Evolutionary conservation across 768 basidiomycete genomes (phyloP), one percentile per base, ranked within the genome.

Genomic region (Boletales sp.): DNA sequence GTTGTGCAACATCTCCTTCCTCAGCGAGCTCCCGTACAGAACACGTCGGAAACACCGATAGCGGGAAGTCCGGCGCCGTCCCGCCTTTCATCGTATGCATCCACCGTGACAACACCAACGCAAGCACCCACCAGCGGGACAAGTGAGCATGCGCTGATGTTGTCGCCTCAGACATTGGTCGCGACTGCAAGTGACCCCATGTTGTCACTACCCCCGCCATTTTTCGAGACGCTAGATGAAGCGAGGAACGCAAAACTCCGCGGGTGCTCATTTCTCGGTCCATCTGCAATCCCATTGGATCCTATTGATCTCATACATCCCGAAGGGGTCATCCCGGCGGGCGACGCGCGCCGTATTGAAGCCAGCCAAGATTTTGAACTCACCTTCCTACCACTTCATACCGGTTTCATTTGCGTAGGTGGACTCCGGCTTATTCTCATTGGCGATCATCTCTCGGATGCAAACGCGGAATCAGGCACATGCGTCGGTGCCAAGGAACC

Each of bases 401-500:
- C 69, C 6, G 90, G 90, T 0, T 87, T 87, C 61, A 68, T 72
- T 21, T 72, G 72, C 4, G 74, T 84, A 15, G 89, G 90, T 15
- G 89, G 90, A 2, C 62, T 92, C 50, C 77, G 88, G n/a, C 71
- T 88, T 27, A 57, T 92, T 24, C 68, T 90, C 24, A 54, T 87
- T 1, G 78, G 78, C 31, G 86, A 90, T 59, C 69, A 72, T 45
- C 55, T 76, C 48, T 60, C 72, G 18, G 73, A 75, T 14, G 55
- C 69, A 27, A 72, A 74, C 21, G 56, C 50, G 17, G 62, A 64
- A n/a, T 53, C 38, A 8, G 60, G 31, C 8, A 48, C 38, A 50
- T 32, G 61, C 61, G 30, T 54, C 50, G 60, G 66, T 50, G 45
- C 58, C 27, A 70, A 52, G 46, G 73, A 72, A 48, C 73, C 72